phyloP scores from a whole-genome alignment of 1,284 basidiomycete genomes.

The Hymenochaete sp. region DNA sequence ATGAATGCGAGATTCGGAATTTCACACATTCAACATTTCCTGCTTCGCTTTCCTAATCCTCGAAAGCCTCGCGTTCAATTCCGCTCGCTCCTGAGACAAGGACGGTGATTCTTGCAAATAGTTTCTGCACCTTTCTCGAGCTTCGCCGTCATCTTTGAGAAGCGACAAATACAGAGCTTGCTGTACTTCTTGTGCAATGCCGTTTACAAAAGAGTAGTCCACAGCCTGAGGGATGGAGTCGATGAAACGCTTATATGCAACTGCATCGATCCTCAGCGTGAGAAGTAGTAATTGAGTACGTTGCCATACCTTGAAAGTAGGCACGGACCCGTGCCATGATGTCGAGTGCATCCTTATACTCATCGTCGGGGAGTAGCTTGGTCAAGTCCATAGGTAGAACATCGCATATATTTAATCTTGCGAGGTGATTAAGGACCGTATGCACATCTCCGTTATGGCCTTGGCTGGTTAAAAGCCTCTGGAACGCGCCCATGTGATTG shows the following conservation, averaged over 20 bases:
- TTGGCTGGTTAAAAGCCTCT: no score
- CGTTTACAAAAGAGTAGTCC: constrained; percentile 48
- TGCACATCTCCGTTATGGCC: no score
- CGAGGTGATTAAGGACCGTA: no score
- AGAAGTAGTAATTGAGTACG: background rate
- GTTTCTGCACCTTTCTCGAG: constrained; percentile 39
- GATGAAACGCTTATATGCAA: constrained; percentile 59
- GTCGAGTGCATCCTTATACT: constrained; percentile 44
- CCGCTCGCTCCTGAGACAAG: constrained; percentile 39
- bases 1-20: no score
- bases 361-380: no score
- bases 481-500: no score
- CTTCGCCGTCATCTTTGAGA: constrained; percentile 38
- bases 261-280: constrained; percentile 27
- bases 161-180: constrained; percentile 37
- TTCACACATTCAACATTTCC: no score
- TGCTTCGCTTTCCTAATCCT: constrained; percentile 41
- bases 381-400: constrained; percentile 37
- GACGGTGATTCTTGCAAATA: constrained; percentile 45
- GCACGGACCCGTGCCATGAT: constrained; percentile 68
- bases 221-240: constrained; percentile 58
- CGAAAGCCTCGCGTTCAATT: constrained; percentile 44
- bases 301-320: constrained; percentile 55
- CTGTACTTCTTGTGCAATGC: constrained; percentile 32
- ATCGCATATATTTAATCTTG: constrained; percentile 36